These are phyloP conservation scores for Candida peoriensis DNA, from an alignment of 805 yeast species.

Conservation along the genomic window DNA sequence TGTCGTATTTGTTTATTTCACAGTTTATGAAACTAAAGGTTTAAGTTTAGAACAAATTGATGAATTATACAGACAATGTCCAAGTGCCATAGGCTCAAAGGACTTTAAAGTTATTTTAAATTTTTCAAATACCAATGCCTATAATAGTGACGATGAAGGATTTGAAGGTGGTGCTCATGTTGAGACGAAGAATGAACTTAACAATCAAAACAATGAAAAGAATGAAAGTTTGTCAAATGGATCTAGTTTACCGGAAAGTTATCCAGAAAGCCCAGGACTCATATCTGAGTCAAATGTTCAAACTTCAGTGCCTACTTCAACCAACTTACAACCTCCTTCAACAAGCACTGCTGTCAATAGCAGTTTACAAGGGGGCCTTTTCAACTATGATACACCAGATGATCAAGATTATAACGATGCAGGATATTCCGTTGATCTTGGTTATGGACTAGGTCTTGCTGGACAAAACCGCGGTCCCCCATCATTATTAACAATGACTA, in stretches of 20 bases:
- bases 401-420: conserved; percentile 10
- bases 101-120: conserved; percentile 30
- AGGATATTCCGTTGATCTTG: conserved; percentile 20
- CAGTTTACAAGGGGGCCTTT: background rate
- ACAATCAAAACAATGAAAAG: too few relatives aligned
- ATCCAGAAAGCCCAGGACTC: too few relatives aligned
- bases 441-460: conserved; percentile 18
- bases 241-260: too few relatives aligned
- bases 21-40: conserved; percentile 78
- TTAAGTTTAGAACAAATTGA: conserved; percentile 78
- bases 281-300: too few relatives aligned
- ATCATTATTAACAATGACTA: conserved; percentile 16
- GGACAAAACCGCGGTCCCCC: conserved; percentile 24
- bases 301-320: too few relatives aligned
- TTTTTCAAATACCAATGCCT: conserved; percentile 1
- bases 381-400: background rate
- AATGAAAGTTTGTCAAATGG: too few relatives aligned
- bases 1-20: conserved; percentile 54
- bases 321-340: too few relatives aligned
- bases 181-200: background rate
- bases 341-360: too few relatives aligned
- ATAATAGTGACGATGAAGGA: background rate
- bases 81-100: conserved; percentile 46
- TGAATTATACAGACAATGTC: conserved; percentile 60
- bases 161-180: background rate